phyloP scores from a whole-genome alignment of 805 yeast genomes.

The Teunomyces aglyptinius region DNA sequence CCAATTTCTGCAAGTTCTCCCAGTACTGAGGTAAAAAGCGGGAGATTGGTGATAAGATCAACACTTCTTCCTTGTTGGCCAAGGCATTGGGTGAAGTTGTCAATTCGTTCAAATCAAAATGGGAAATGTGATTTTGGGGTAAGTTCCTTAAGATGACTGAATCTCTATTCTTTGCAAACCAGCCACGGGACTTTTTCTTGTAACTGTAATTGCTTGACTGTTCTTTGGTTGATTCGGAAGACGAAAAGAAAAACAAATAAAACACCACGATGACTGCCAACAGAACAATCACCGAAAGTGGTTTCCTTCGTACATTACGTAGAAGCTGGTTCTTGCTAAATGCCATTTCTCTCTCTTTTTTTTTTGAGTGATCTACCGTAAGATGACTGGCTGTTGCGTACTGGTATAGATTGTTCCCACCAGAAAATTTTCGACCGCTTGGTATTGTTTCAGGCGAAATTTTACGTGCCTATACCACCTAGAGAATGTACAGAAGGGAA shows the following conservation, averaged over 20 bases:
- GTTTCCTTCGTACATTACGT: constrained; percentile 62
- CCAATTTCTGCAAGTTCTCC: constrained; percentile 71
- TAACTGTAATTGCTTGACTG: constrained; percentile 44
- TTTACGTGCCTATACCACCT: background rate
- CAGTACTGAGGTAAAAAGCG: constrained; percentile 83
- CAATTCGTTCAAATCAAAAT: constrained; percentile 79
- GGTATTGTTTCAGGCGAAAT: background rate
- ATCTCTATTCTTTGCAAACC: constrained; percentile 52
- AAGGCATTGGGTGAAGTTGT: constrained; percentile 71
- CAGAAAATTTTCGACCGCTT: background rate
- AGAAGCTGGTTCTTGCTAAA: constrained; percentile 30
- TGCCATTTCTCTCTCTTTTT: constrained; percentile 11
- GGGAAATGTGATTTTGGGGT: constrained; percentile 74
- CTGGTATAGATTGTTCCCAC: too few species aligned
- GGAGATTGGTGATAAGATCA: constrained; percentile 88
- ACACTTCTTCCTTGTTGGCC: constrained; percentile 74
- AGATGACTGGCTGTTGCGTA: background rate
- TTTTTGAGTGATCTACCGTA: background rate
- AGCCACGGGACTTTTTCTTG: constrained; percentile 41
- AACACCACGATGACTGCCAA: constrained; percentile 40
- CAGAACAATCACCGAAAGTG: constrained; percentile 48
- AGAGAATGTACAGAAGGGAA: background rate
- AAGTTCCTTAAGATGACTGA: constrained; percentile 55
- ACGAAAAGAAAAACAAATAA: constrained; percentile 39
- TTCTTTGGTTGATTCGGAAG: constrained; percentile 12